A percentile compares a stretch with the other conserved stretches of the same genome.
These are phyloP conservation scores for Fraxinus sp. DNA, from an alignment of 305 asterid genomes.

Conservation along the genomic window DNA sequence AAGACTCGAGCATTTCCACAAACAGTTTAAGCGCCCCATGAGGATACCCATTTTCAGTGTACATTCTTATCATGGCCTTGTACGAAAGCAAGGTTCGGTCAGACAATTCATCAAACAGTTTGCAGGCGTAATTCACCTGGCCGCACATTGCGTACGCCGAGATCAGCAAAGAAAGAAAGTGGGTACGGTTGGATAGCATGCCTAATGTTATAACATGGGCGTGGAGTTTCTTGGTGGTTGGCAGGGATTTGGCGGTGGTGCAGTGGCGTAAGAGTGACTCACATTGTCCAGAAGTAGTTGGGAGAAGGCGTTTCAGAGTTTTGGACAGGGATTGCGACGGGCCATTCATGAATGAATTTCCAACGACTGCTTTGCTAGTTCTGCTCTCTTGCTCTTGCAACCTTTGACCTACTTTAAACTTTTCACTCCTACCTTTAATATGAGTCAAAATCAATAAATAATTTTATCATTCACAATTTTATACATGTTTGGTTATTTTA, in stretches of 20 bases:
- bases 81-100: slow-evolving; percentile 49
- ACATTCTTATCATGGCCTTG: slow-evolving; percentile 65
- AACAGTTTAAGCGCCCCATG: slow-evolving; percentile 55
- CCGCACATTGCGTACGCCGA: slow-evolving; percentile 59
- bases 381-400: background rate
- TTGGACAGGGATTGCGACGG: slow-evolving; percentile 46
- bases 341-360: slow-evolving; percentile 47
- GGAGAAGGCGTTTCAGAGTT: slow-evolving; percentile 42
- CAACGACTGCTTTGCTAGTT: background rate
- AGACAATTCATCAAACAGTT: slow-evolving; percentile 64
- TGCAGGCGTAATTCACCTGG: slow-evolving; percentile 38
- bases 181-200: slow-evolving; percentile 40
- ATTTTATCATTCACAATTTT: no score
- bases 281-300: slow-evolving; percentile 46
- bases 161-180: slow-evolving; percentile 58
- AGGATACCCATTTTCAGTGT: slow-evolving; percentile 54
- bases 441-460: no score
- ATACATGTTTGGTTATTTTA: no score
- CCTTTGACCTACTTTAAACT: background rate
- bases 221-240: slow-evolving; percentile 62
- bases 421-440: no score
- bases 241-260: slow-evolving; percentile 52
- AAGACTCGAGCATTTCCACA: slow-evolving; percentile 56
- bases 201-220: slow-evolving; percentile 57
- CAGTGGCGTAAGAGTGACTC: slow-evolving; percentile 46